Base-by-base conservation (phyloP, 2,329 filamentous ascomycete species). In the Sporothrix sp. region DNA sequence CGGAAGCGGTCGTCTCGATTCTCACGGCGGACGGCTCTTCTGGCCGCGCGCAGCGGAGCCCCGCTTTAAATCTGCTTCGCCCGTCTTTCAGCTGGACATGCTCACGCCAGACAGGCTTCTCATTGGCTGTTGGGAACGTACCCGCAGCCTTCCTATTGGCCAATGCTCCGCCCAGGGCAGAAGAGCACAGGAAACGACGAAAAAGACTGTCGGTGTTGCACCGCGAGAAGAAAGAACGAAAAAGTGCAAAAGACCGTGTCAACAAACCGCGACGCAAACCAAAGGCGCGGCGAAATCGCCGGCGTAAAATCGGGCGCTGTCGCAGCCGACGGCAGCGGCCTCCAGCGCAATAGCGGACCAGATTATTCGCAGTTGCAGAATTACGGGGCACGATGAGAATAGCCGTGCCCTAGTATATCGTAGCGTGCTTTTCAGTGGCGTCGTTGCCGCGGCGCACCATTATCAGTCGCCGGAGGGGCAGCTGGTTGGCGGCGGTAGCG, bases 91-190 rank as follows among this genome's bases (percentile, higher is more conserved):
- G 28, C 40, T 33, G 7, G 18, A n/a, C 25, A 13, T 21, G 37
- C 13, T 20, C 10, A 9, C 14, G 39, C 16, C 39, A 10, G 20
- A n/a, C 21, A 21, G 43, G 10, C 21, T 9, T 46, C 25, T 39
- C 23, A 45, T 51, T 47, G 42, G 33, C 36, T 21, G 11, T 14
- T n/a, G n/a, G n/a, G n/a, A n/a, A n/a, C n/a, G n/a, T 25, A 47
- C 50, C 48, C 50, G 38, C 40, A 45, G 43, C 27, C 25, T 43
- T 53, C 40, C 51, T 38, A 57, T 57, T 57, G 56, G 54, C 44
- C 54, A 57, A 57, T 56, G 54, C 49, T 43, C 50, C 52, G 27
- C 47, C 33, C 10, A 11, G 40, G 27, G 33, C 33, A 36, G 20
- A 39, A 25, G 37, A 25, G 18, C 14, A 28, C 14, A 28, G 13